Percentiles rank a stretch among this genome's conserved stretches.
Evolutionary conservation across 129 eudicot genomes (phyloP).

Genomic region (Chrysanthemum seticuspe): DNA sequence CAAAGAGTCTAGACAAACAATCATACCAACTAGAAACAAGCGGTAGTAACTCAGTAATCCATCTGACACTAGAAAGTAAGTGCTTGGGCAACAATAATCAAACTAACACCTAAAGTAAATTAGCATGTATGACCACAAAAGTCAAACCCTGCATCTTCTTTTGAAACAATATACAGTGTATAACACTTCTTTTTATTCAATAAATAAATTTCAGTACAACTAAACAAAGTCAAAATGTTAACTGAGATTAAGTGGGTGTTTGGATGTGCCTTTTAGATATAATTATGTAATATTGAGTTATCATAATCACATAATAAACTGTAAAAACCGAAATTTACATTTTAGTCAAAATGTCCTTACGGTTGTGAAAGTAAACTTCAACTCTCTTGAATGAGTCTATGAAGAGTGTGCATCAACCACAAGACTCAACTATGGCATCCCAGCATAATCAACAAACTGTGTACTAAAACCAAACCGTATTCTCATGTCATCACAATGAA

Average conservation of each 20-base stretch:
- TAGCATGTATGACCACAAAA: constrained; percentile 14
- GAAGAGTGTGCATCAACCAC: constrained; percentile 68
- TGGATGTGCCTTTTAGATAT: no score
- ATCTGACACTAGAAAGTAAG: constrained; percentile 18
- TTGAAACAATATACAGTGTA: no score
- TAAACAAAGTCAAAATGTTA: no score
- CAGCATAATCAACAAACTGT: constrained; percentile 62
- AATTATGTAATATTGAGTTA: no score
- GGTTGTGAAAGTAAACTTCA: no score
- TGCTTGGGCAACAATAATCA: neutral
- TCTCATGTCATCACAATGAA: constrained; percentile 40
- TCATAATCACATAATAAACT: no score
- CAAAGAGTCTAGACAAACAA: constrained; percentile 42
- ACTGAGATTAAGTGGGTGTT: no score
- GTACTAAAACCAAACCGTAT: constrained; percentile 74
- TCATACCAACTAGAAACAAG: constrained; percentile 57
- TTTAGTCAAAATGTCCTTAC: no score
- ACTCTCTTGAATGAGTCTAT: constrained; percentile 62
- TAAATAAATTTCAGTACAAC: no score
- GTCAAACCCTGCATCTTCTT: no score
- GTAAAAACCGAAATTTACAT: no score
- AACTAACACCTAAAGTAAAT: neutral
- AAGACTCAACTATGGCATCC: constrained; percentile 69
- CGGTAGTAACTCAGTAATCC: constrained; percentile 63
- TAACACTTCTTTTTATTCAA: no score